A percentile compares a stretch with the other conserved stretches of the same genome.
phyloP scores from a whole-genome alignment of 176 grass and related monocot species.

The Eleusine coracana region DNA sequence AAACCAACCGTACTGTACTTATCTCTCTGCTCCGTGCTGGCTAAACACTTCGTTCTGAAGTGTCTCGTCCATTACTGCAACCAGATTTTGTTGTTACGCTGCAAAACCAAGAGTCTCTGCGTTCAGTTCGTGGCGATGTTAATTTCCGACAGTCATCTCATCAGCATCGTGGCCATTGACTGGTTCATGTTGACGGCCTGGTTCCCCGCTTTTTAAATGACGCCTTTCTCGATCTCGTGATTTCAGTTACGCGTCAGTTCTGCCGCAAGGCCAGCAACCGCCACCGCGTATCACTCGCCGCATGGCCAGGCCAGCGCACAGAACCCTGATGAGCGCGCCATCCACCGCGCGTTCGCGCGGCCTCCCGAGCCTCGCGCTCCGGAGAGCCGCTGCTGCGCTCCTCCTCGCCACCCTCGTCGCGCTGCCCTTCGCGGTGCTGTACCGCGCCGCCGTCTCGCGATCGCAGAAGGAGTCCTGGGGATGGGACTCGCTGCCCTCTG shows the following conservation, averaged over 20 bases:
- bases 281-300: neutral
- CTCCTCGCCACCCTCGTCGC: slow-evolving; percentile 43
- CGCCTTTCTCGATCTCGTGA: neutral
- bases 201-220: neutral
- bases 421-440: slow-evolving; percentile 47
- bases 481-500: slow-evolving; percentile 26
- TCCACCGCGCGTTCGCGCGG: neutral
- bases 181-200: neutral
- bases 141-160: neutral
- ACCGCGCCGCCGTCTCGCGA: slow-evolving; percentile 39
- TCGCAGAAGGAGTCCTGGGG: slow-evolving; percentile 19
- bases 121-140: neutral
- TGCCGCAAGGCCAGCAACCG: neutral
- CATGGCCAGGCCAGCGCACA: slow-evolving; percentile 29
- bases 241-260: neutral
- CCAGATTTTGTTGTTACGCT: no score
- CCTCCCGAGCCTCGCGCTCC: neutral
- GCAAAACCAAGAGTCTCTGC: no score
- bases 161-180: neutral
- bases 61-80: neutral
- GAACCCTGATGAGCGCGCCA: slow-evolving; percentile 1
- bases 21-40: neutral
- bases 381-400: slow-evolving; percentile 1
- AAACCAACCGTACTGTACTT: no score
- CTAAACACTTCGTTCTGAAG: neutral